Base-by-base conservation (phyloP, 768 basidiomycete genomes). In the Suillus subalutaceus region DNA sequence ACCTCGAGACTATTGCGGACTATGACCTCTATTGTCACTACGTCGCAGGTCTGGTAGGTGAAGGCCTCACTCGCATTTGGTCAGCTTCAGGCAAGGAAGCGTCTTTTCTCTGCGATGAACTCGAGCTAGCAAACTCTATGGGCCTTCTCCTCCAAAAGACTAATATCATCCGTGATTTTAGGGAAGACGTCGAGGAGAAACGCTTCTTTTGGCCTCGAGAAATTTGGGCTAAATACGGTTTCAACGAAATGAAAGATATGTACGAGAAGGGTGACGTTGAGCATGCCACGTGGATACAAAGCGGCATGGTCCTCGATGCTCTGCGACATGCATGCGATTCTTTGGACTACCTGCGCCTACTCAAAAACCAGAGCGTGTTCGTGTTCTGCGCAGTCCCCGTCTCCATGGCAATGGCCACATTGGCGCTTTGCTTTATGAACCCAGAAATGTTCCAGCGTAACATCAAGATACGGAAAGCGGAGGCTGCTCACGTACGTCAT, bases 1-100 rank as follows among this genome's bases (percentile, higher is more conserved):
- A 90, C 72, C 84, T 97, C 63, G 85, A 88, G 55, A 88, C 90
- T 7, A 79, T 95, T 63, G 82, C 88, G 44, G 95, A 97, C 70
- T 99, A 96, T 80, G 94, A 98, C 76, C 85, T 99, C 16, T 99
- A 99, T 79, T 99, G 97, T 76, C 97, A 99, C 78, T 98, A 96
- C 74, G 97, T 99, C 70, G 97, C 97, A 0, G 97, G 97, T 3
- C 90, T 99, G 65, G 97, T 99, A 66, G 97, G 97, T 43, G 96
- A 99, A 77, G 96, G 96, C 56, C 86, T 97, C 40, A 94, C 93
- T 0, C 88, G 94, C 15, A 83, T 99, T 52, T 97, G 94, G 81
- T 82, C 92, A 18, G 91, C 91, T 4, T 93, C 94, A 6, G 87
- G 87, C 32, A 96, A 94, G 73, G 96, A 98, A 77, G 83, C 83